phyloP scores from a whole-genome alignment of 495 filamentous ascomycete genomes.

The Podospora comata region DNA sequence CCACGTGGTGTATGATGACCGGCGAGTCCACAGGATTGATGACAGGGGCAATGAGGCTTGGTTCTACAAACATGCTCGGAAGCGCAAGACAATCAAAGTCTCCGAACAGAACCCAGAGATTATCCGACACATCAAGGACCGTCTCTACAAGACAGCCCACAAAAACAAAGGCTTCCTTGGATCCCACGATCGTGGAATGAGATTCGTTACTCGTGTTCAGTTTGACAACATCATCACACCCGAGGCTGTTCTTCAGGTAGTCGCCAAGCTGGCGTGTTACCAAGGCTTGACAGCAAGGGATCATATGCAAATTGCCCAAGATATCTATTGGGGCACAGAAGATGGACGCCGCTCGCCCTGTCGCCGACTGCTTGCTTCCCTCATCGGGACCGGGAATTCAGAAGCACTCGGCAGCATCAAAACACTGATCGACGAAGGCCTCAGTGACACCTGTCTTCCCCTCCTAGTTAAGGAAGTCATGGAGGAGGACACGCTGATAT shows the following conservation, averaged over 20 bases:
- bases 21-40: too few species aligned
- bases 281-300: background rate
- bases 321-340: conserved; percentile 5
- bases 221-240: conserved; percentile 5
- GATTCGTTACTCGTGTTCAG: background rate
- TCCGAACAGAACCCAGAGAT: too few species aligned
- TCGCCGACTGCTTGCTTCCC: background rate
- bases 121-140: too few species aligned
- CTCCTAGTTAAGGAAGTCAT: background rate
- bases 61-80: too few species aligned
- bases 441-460: conserved; percentile 6
- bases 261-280: background rate
- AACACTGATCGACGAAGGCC: background rate
- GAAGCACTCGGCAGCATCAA: background rate
- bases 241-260: background rate
- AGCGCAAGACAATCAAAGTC: too few species aligned
- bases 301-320: background rate
- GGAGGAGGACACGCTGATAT: background rate
- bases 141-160: too few species aligned
- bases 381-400: background rate
- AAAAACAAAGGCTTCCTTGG: too few species aligned
- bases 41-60: too few species aligned
- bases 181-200: too few species aligned
- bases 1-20: too few species aligned
- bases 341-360: background rate